These are phyloP conservation scores for Psidium friedrichsthalianum DNA, from an alignment of 345 rosid genomes.

Conservation along the genomic window DNA sequence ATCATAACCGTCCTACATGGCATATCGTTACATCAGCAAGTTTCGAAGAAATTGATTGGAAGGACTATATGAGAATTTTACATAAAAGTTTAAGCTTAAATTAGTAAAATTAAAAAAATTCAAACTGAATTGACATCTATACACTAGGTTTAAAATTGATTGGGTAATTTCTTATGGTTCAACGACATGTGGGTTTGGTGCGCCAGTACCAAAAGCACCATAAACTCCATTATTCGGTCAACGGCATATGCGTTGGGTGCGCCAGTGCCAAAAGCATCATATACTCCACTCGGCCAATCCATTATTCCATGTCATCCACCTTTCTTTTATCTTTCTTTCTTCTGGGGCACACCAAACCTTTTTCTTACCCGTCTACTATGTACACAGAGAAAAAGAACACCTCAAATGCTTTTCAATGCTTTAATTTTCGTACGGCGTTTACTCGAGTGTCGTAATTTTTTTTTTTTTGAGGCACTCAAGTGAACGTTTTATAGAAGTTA, in stretches of 20 bases:
- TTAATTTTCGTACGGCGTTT: no score
- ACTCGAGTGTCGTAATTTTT: rapidly evolving
- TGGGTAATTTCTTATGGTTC: background rate
- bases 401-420: no score
- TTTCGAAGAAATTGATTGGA: background rate
- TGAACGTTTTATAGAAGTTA: no score
- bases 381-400: no score
- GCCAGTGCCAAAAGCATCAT: background rate
- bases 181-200: background rate
- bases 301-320: background rate
- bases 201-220: no score
- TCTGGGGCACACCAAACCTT: background rate
- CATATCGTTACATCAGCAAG: background rate
- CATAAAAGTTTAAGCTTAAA: background rate
- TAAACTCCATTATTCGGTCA: background rate
- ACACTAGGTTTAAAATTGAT: no score
- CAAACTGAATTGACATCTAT: no score
- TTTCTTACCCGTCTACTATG: background rate
- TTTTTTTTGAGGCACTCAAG: no score
- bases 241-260: background rate
- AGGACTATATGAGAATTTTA: rapidly evolving
- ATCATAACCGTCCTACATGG: rapidly evolving
- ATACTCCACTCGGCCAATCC: background rate
- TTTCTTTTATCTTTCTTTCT: background rate
- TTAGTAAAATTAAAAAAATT: rapidly evolving